These are phyloP conservation scores for Paramecium caudatum DNA, from an alignment of 73 alveolate species.

Conservation along the genomic window DNA sequence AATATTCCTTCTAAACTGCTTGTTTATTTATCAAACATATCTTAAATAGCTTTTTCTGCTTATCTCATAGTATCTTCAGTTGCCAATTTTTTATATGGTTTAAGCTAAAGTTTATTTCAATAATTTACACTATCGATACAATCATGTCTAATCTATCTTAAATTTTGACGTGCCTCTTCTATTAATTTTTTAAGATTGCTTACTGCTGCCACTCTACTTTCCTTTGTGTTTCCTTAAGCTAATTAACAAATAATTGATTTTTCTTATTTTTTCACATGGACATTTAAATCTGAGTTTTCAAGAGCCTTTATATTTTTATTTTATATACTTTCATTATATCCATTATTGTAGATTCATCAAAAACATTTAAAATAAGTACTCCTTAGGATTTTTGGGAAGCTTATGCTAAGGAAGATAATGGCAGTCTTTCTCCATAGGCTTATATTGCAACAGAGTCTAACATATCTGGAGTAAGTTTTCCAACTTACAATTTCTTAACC, in stretches of 20 bases:
- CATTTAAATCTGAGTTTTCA: slow-evolving; percentile 43
- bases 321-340: slow-evolving; percentile 41
- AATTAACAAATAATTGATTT: slow-evolving; percentile 12
- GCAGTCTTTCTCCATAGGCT: slow-evolving; percentile 22
- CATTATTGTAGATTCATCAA: slow-evolving; percentile 15
- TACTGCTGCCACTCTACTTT: slow-evolving; percentile 15
- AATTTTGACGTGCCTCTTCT: neutral
- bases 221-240: slow-evolving; percentile 53
- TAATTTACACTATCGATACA: slow-evolving; percentile 31
- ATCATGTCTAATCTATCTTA: slow-evolving; percentile 18
- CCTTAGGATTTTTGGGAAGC: slow-evolving; percentile 1
- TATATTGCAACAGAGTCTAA: neutral
- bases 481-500: neutral
- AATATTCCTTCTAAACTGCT: no score
- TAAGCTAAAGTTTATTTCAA: slow-evolving; percentile 12
- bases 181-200: neutral
- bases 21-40: neutral
- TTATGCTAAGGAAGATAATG: neutral
- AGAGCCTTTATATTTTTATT: neutral
- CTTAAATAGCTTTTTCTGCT: neutral
- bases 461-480: slow-evolving; percentile 33
- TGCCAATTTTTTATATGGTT: slow-evolving; percentile 55
- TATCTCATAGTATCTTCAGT: slow-evolving; percentile 21
- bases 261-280: slow-evolving; percentile 7
- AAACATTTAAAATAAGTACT: slow-evolving; percentile 1